phyloP scores from a whole-genome alignment of 768 basidiomycete genomes.

The Mycena pura region DNA sequence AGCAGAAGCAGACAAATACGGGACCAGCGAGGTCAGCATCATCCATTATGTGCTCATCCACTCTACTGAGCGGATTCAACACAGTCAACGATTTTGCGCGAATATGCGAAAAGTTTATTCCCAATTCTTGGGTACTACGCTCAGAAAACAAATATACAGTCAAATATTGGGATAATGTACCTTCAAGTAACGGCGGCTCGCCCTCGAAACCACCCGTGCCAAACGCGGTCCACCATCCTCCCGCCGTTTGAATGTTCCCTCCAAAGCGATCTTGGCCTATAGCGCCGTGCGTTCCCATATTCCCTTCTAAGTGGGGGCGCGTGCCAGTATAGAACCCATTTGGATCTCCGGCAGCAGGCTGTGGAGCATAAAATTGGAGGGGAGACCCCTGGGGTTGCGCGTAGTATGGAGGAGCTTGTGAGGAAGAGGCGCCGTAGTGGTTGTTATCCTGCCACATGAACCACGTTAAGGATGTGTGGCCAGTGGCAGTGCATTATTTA shows the following conservation, averaged over 20 bases:
- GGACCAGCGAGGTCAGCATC: conserved; percentile 98
- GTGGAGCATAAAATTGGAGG: conserved; percentile 74
- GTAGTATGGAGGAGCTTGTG: conserved; percentile 68
- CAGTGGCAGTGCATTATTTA: background rate
- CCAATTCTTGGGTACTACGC: conserved; percentile 77
- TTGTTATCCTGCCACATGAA: conserved; percentile 80
- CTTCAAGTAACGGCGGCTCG: conserved; percentile 94
- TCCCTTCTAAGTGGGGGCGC: conserved; percentile 80
- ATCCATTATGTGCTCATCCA: conserved; percentile 97
- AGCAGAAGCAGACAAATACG: conserved; percentile 93
- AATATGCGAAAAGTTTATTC: conserved; percentile 98
- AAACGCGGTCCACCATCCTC: conserved; percentile 95
- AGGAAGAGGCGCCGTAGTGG: conserved; percentile 64
- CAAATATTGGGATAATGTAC: conserved; percentile 50
- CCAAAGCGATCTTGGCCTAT: conserved; percentile 61
- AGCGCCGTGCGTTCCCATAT: conserved; percentile 60
- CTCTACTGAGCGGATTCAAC: conserved; percentile 84
- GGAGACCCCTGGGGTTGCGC: conserved; percentile 61
- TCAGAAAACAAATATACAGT: conserved; percentile 2
- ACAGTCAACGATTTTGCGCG: conserved; percentile 93
- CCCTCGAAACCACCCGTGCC: conserved; percentile 95
- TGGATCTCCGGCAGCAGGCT: conserved; percentile 57
- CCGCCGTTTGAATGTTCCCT: conserved; percentile 75
- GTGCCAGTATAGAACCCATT: conserved; percentile 72
- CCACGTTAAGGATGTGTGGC: conserved; percentile 6